Percentiles rank a stretch among this genome's conserved stretches.
These are phyloP conservation scores for Fusarium armeniacum DNA, from an alignment of 2,329 filamentous ascomycete species.

Conservation along the genomic window DNA sequence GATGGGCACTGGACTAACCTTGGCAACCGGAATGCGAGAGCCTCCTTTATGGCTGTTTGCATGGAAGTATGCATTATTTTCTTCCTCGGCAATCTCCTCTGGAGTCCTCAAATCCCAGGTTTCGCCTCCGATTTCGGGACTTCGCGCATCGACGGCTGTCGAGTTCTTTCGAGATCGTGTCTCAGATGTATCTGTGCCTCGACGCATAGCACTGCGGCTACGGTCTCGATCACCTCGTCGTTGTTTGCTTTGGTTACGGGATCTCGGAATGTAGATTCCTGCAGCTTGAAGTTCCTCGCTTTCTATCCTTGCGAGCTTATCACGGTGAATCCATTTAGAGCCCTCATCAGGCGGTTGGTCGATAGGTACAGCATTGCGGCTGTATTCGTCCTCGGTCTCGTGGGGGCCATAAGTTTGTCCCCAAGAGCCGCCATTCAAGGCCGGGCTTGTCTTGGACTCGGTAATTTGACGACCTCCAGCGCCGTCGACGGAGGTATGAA, in stretches of 20 bases:
- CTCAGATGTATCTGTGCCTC: slow-evolving; percentile 53
- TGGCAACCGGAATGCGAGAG: slow-evolving; percentile 90
- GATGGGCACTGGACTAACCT: slow-evolving; percentile 82
- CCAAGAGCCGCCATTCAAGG: slow-evolving; percentile 44
- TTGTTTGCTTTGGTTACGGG: slow-evolving; percentile 67
- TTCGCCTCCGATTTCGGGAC: slow-evolving; percentile 59
- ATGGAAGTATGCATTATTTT: slow-evolving; percentile 66
- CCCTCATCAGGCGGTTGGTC: slow-evolving; percentile 64
- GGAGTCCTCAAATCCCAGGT: slow-evolving; percentile 81
- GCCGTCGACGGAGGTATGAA: slow-evolving; percentile 46
- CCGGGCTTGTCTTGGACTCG: slow-evolving; percentile 47
- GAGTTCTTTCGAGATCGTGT: slow-evolving; percentile 63
- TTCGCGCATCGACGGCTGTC: slow-evolving; percentile 56
- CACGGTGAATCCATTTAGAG: slow-evolving; percentile 87
- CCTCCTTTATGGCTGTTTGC: slow-evolving; percentile 69
- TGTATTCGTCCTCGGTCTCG: slow-evolving; percentile 47
- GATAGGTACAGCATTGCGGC: slow-evolving; percentile 47
- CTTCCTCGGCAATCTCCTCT: slow-evolving; percentile 79
- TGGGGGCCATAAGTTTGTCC: slow-evolving; percentile 32
- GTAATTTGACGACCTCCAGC: slow-evolving; percentile 41
- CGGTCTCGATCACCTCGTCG: slow-evolving; percentile 53
- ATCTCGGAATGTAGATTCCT: slow-evolving; percentile 73
- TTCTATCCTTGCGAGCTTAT: slow-evolving; percentile 86
- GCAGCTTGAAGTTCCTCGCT: slow-evolving; percentile 84
- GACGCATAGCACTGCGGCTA: slow-evolving; percentile 55